Evolutionary conservation across 108 stramenopile species (phyloP).

Genomic region (Cyclotella cryptica): DNA sequence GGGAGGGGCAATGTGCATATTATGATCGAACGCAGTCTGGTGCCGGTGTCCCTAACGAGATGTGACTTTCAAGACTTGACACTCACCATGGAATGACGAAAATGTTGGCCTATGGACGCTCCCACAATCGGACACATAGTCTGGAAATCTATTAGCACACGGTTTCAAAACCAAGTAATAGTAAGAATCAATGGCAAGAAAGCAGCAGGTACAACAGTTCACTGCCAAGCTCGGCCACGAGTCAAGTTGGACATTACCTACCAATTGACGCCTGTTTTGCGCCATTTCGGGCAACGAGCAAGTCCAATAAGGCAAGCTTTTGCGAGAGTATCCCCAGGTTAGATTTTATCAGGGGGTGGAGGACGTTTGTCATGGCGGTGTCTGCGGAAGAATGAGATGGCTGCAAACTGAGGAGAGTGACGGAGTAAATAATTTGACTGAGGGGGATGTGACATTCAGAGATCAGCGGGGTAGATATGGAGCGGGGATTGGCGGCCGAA

Average conservation of each 20-base stretch:
- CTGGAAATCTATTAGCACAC: conserved; percentile 41
- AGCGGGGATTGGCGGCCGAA: too few species aligned
- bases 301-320: conserved; percentile 73
- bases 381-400: background rate
- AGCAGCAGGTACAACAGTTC: background rate
- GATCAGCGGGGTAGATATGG: too few species aligned
- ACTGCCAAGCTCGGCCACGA: background rate
- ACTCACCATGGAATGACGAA: conserved; percentile 85
- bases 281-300: conserved; percentile 61
- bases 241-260: background rate
- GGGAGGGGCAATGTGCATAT: background rate
- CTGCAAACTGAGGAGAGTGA: too few species aligned
- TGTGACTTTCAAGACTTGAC: background rate
- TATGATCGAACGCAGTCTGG: background rate
- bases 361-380: conserved; percentile 26
- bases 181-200: background rate
- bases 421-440: too few species aligned
- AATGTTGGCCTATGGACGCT: conserved; percentile 88
- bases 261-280: conserved; percentile 40
- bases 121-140: conserved; percentile 73
- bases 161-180: background rate
- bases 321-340: conserved; percentile 77
- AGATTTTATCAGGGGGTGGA: conserved; percentile 48
- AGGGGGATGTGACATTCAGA: too few species aligned
- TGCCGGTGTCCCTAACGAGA: background rate